Percentiles rank a stretch among this genome's conserved stretches.
Conservation (phyloP, 2,329 filamentous ascomycete species). For the Fusarium coicis region DNA sequence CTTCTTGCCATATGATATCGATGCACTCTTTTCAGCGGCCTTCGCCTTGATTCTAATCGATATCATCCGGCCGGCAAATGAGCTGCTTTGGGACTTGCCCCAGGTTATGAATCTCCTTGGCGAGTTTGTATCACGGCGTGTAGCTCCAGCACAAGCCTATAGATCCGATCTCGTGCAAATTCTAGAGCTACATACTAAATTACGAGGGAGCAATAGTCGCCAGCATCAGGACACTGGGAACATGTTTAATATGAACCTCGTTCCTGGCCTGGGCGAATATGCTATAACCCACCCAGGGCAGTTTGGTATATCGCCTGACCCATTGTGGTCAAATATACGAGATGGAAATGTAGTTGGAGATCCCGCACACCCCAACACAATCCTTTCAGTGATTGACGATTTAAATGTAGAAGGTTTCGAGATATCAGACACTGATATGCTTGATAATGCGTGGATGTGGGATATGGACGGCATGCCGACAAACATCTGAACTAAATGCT, state of each 20-base stretch:
- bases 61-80: constrained; percentile 32
- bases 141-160: constrained; percentile 35
- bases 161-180: constrained; percentile 28
- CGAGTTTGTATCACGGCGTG: constrained; percentile 30
- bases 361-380: constrained; percentile 12
- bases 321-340: constrained; percentile 29
- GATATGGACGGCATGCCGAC: constrained; percentile 7
- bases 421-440: constrained; percentile 15
- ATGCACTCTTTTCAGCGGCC: constrained; percentile 32
- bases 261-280: constrained; percentile 6
- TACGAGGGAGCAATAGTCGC: neutral
- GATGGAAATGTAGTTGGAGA: neutral
- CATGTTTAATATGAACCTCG: neutral
- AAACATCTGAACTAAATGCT: neutral
- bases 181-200: constrained; percentile 26
- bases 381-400: constrained; percentile 34
- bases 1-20: constrained; percentile 36
- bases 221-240: neutral
- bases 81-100: constrained; percentile 34
- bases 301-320: constrained; percentile 21
- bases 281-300: constrained; percentile 15
- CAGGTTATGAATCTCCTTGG: constrained; percentile 31
- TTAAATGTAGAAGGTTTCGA: constrained; percentile 10
- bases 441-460: constrained; percentile 31
- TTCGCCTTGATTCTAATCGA: constrained; percentile 34